Conservation (phyloP, 192 early-diverging fungal species). For the Rhizophagus prolifer region DNA sequence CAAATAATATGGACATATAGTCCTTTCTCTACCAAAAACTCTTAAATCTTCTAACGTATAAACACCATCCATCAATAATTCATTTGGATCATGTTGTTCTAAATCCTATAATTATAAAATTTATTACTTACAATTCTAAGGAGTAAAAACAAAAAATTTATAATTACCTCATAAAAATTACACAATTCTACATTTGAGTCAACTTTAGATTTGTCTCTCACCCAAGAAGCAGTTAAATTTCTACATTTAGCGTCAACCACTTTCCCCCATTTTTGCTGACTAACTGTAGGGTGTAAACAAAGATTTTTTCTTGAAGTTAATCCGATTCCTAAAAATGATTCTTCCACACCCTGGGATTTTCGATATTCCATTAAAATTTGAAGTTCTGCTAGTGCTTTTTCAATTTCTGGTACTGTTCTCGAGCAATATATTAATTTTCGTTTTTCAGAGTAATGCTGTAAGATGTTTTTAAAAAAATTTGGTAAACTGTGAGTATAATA, state of each 20-base stretch:
- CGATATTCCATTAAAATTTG: constrained; percentile 89
- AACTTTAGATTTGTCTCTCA: constrained; percentile 67
- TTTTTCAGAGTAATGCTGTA: constrained; percentile 78
- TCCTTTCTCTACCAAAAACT: constrained; percentile 69
- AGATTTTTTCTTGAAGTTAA: constrained; percentile 92
- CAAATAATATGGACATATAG: constrained; percentile 94
- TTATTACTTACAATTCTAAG: not conserved
- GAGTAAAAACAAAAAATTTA: not conserved
- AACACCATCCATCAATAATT: constrained; percentile 80
- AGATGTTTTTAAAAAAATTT: constrained; percentile 9
- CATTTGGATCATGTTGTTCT: constrained; percentile 58
- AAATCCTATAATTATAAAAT: constrained; percentile 50
- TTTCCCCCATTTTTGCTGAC: constrained; percentile 82
- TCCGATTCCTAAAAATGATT: constrained; percentile 88
- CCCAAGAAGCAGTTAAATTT: constrained; percentile 91
- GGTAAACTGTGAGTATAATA: not conserved
- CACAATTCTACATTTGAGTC: constrained; percentile 53
- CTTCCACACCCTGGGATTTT: constrained; percentile 61
- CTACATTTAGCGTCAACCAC: constrained; percentile 90
- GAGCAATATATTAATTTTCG: constrained; percentile 99
- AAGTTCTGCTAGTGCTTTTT: constrained; percentile 97
- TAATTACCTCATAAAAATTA: constrained; percentile 74
- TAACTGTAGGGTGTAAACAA: constrained; percentile 87
- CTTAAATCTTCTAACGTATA: constrained; percentile 96
- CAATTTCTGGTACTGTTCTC: constrained; percentile 99